Base-by-base conservation (phyloP, 1,139 yeast species). In the Lodderomyces jiufengensis region DNA sequence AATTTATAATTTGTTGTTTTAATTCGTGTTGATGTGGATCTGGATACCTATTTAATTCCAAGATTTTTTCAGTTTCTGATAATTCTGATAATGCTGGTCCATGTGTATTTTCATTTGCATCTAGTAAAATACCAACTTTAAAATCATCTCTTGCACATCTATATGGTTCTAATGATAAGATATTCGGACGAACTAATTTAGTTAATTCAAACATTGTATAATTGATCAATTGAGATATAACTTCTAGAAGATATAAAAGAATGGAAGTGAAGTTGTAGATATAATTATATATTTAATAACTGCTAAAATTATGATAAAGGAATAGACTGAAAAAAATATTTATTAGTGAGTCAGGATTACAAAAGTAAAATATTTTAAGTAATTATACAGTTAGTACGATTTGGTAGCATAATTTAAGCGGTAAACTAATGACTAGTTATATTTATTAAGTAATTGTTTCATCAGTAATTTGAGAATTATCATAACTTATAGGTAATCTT, bases 91-190 rank as follows among this genome's bases (percentile, higher is more conserved):
- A 61, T 0, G 95, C 79, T 2, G 97, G 94, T 0, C 98, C 98
- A 54, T 83, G 84, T 6, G 98, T 84, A 55, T 92, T 92, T 61
- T 92, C 98, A 54, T 94, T 92, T 37, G 98, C 98, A 60, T 92
- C 98, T 33, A 92, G 69, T 26, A 94, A 68, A 27, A 92, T 70
- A 11, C 97, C 98, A 23, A 74, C 87, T 43, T 78, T 83, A 64
- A 80, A 88, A 55, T 86, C 95, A 39, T 92, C 98, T 60, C 98
- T 70, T 2, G 98, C 98, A 62, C 98, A 92, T 39, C 96, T 73
- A 57, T 92, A 92, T 9, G 98, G 97, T 62, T 84, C 87, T 37
- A 90, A 68, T 2, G 76, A 63, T 44, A 78, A 70, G 42, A 90
- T 86, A 47, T 90, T 92, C 13, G 97, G 95, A 57, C 98, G 75